Evolutionary conservation across 768 basidiomycete genomes (phyloP), one percentile per base, ranked within the genome.

Genomic region (Tylopilus subfusipes): DNA sequence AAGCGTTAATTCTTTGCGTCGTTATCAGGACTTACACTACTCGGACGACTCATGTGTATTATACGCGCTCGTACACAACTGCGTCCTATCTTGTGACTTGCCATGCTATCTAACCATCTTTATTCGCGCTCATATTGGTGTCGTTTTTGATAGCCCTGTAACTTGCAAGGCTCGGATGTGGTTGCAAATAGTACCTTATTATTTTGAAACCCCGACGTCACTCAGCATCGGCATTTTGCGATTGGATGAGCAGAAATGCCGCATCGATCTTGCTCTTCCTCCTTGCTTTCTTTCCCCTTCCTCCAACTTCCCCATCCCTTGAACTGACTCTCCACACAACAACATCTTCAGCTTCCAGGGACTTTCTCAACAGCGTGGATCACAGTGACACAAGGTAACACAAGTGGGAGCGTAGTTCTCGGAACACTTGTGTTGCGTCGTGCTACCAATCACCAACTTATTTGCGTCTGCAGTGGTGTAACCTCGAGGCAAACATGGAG

Each of bases 321-420:
- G n/a, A n/a, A n/a, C n/a, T n/a, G n/a, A n/a, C n/a, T n/a, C n/a
- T n/a, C n/a, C n/a, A n/a, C n/a, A n/a, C n/a, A n/a, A n/a, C n/a
- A n/a, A n/a, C n/a, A n/a, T n/a, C n/a, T n/a, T n/a, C n/a, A n/a
- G n/a, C n/a, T n/a, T n/a, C n/a, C n/a, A n/a, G n/a, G n/a, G n/a
- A n/a, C n/a, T n/a, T n/a, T n/a, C n/a, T n/a, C n/a, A n/a, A n/a
- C n/a, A n/a, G n/a, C n/a, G n/a, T n/a, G n/a, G n/a, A n/a, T n/a
- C n/a, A n/a, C n/a, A 5, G 50, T 45, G 59, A 52, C 60, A 63
- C 64, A 38, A 52, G 14, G 56, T 53, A 57, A 49, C 58, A 69
- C 69, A 64, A 68, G 71, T 67, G 75, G 71, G 76, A 78, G 78
- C 76, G 78, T 63, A 68, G 76, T 77, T 55, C 78, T 79, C 74